phyloP scores from a whole-genome alignment of 768 basidiomycete genomes.

The Mrakia hoshinonis region DNA sequence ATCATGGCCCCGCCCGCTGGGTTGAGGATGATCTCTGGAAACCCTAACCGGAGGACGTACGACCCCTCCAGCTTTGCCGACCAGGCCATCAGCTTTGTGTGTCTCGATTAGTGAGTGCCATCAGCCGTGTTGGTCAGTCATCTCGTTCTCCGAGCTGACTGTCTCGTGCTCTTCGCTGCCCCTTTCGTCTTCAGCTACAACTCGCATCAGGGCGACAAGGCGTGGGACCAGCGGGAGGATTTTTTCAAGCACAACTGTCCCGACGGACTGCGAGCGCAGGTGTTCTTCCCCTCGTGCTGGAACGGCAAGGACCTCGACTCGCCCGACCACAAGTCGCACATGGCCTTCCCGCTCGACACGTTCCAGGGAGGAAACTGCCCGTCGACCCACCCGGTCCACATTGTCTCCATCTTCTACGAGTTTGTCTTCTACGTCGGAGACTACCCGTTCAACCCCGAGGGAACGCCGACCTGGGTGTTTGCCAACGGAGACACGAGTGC shows the following conservation, averaged over 20 bases:
- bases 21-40: conserved; percentile 42
- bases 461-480: conserved; percentile 36
- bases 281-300: conserved; percentile 42
- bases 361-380: conserved; percentile 25
- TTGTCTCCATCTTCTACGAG: conserved; percentile 42
- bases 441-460: conserved; percentile 39
- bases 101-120: conserved; percentile 39
- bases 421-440: conserved; percentile 40
- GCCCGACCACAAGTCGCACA: conserved; percentile 40
- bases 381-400: conserved; percentile 36
- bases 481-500: conserved; percentile 38
- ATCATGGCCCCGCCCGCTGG: conserved; percentile 42
- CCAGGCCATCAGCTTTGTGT: conserved; percentile 44
- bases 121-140: background rate
- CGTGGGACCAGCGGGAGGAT: conserved; percentile 38
- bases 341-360: conserved; percentile 36
- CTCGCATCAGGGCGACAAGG: conserved; percentile 31
- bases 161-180: background rate
- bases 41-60: conserved; percentile 47
- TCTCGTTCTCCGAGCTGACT: background rate
- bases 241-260: conserved; percentile 43
- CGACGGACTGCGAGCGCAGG: conserved; percentile 41
- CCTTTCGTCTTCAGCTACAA: conserved; percentile 4
- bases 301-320: conserved; percentile 43
- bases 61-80: conserved; percentile 45